Percentiles rank a stretch among this genome's conserved stretches.
phyloP scores from a whole-genome alignment of 2,329 filamentous ascomycete genomes.

The Colletotrichum salicis region DNA sequence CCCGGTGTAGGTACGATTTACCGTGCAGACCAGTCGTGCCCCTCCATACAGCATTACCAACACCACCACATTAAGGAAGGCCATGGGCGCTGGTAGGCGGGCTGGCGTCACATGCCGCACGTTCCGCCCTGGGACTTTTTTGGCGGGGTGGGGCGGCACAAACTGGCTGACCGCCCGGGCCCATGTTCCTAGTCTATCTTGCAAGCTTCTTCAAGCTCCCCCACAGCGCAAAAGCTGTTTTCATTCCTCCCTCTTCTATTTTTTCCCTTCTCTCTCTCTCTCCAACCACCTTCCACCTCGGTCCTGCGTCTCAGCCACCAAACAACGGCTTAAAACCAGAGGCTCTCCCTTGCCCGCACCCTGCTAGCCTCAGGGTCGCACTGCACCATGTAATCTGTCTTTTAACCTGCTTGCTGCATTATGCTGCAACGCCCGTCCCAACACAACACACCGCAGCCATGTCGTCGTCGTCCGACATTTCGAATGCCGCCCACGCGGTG shows the following conservation, averaged over 20 bases:
- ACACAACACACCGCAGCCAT: constrained; percentile 44
- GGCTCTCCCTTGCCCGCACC: constrained; percentile 19
- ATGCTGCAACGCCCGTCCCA: constrained; percentile 31
- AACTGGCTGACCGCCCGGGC: constrained; percentile 29
- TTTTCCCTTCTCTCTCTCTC: constrained; percentile 24
- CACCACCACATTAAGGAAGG: background rate
- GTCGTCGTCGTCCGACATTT: constrained; percentile 51
- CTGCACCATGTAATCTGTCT: constrained; percentile 35
- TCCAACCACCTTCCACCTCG: constrained; percentile 30
- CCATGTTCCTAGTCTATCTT: constrained; percentile 15
- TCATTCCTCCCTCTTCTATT: constrained; percentile 26
- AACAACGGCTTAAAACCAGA: constrained; percentile 14
- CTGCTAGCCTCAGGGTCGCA: constrained; percentile 25
- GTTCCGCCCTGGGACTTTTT: constrained; percentile 5
- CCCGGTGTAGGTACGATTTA: background rate
- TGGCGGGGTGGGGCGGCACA: constrained; percentile 29
- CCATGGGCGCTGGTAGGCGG: background rate
- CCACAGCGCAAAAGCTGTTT: constrained; percentile 24
- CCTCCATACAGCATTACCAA: constrained; percentile 27
- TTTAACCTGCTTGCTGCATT: constrained; percentile 20
- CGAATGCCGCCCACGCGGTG: constrained; percentile 49
- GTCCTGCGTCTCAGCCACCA: constrained; percentile 31
- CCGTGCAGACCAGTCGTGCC: constrained; percentile 1
- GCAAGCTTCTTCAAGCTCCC: constrained; percentile 34
- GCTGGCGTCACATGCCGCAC: constrained; percentile 29